Evolutionary conservation across 495 filamentous ascomycete genomes (phyloP).

Genomic region (Aspergillus olivimuriae): DNA sequence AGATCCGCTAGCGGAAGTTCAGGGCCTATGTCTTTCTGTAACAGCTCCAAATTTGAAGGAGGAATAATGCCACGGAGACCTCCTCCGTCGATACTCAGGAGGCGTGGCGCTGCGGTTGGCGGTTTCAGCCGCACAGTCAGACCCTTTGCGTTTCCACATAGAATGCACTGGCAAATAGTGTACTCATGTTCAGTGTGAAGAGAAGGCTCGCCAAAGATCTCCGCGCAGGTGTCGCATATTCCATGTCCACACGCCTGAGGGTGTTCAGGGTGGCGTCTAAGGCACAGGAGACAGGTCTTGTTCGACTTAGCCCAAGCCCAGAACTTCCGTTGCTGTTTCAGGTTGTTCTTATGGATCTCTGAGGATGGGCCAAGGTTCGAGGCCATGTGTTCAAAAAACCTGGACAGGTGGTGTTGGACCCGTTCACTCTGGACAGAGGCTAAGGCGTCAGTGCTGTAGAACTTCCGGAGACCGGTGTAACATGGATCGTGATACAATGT

Average conservation of each 20-base stretch:
- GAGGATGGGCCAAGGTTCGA: background rate
- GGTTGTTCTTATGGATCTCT: slow-evolving; percentile 3
- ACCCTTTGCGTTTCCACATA: slow-evolving; percentile 1
- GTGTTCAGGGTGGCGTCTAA: slow-evolving; percentile 21
- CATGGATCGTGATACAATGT: slow-evolving; percentile 14
- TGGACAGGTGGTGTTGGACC: slow-evolving; percentile 1
- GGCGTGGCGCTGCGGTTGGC: slow-evolving; percentile 16
- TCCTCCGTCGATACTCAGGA: slow-evolving; percentile 28
- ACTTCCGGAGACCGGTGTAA: slow-evolving; percentile 5
- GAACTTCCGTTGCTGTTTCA: slow-evolving; percentile 1
- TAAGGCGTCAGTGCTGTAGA: slow-evolving; percentile 6
- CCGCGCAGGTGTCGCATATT: slow-evolving; percentile 23
- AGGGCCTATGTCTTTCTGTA: slow-evolving; percentile 17
- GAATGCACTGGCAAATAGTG: slow-evolving; percentile 6
- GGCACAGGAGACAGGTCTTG: slow-evolving; percentile 8
- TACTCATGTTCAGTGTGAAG: slow-evolving; percentile 8
- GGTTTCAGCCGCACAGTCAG: slow-evolving; percentile 18
- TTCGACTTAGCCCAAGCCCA: slow-evolving; percentile 5
- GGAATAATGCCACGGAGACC: slow-evolving; percentile 22
- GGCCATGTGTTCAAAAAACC: slow-evolving; percentile 5
- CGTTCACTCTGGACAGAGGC: slow-evolving; percentile 3
- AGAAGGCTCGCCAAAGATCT: slow-evolving; percentile 12
- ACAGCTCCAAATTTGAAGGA: slow-evolving; percentile 18
- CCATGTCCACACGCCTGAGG: slow-evolving; percentile 21
- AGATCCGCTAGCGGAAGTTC: slow-evolving; percentile 14